These are phyloP conservation scores for Candida wancherniae DNA, from an alignment of 805 yeast genomes.

Conservation along the genomic window DNA sequence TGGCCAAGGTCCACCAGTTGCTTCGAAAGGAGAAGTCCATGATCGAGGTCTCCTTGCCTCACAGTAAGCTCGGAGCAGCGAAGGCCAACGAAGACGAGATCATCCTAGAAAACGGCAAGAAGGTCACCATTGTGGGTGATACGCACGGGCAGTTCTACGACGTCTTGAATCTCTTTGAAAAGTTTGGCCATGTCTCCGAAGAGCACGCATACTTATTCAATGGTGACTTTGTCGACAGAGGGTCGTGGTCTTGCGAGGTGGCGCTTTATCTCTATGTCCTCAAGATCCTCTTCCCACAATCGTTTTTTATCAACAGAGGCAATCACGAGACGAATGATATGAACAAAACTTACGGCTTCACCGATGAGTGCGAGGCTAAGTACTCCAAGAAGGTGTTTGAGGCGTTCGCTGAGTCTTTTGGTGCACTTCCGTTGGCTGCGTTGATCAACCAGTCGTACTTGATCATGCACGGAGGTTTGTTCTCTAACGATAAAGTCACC, in stretches of 20 bases:
- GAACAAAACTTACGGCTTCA: conserved; percentile 95
- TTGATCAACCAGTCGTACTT: conserved; percentile 73
- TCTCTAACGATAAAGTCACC: conserved; percentile 68
- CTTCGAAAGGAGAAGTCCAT: conserved; percentile 65
- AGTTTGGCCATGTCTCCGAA: conserved; percentile 64
- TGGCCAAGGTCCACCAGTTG: conserved; percentile 63
- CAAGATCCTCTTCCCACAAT: conserved; percentile 69
- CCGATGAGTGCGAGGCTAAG: conserved; percentile 91
- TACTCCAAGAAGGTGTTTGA: conserved; percentile 75
- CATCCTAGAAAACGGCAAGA: conserved; percentile 29
- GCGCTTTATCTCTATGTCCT: conserved; percentile 74
- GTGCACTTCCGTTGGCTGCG: conserved; percentile 80
- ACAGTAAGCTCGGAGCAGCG: conserved; percentile 19
- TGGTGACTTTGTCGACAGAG: conserved; percentile 97
- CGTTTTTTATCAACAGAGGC: conserved; percentile 80
- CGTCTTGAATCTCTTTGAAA: conserved; percentile 70
- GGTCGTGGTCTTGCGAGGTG: conserved; percentile 97
- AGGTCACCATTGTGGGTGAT: conserved; percentile 89
- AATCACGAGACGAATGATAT: conserved; percentile 95
- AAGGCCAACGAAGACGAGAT: conserved; percentile 19
- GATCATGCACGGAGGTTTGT: conserved; percentile 94
- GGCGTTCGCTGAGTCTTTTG: conserved; percentile 82
- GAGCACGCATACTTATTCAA: conserved; percentile 80
- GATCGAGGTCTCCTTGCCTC: conserved; percentile 58
- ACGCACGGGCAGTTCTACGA: conserved; percentile 97